Conservation (phyloP, 768 basidiomycete genomes). For the Coprinopsis marcescibilis region DNA sequence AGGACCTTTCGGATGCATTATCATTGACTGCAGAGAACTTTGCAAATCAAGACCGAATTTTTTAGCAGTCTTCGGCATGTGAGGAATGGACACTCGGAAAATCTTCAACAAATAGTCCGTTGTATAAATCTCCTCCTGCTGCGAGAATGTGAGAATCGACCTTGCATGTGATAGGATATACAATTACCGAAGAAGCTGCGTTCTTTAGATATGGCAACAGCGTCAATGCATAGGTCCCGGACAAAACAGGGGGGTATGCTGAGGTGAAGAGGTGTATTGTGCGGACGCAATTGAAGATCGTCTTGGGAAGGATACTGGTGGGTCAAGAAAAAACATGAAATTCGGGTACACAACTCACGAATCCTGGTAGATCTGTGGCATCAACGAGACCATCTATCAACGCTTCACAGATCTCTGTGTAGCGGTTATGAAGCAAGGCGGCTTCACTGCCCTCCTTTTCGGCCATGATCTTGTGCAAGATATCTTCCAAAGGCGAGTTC, state of each 20-base stretch:
- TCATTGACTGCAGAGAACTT: conserved; percentile 79
- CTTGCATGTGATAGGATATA: conserved; percentile 28
- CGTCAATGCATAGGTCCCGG: conserved; percentile 75
- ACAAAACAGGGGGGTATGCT: conserved; percentile 81
- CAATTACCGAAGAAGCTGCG: conserved; percentile 65
- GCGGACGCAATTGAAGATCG: conserved; percentile 76
- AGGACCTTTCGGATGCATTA: conserved; percentile 76
- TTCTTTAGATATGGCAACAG: conserved; percentile 89
- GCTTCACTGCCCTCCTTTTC: conserved; percentile 61
- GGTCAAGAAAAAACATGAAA: not conserved
- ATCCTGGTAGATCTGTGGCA: conserved; percentile 71
- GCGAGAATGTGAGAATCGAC: conserved; percentile 4
- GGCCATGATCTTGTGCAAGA: conserved; percentile 76
- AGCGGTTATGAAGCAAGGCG: conserved; percentile 53
- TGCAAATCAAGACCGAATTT: conserved; percentile 90
- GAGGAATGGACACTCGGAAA: conserved; percentile 77
- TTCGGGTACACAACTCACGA: conserved; percentile 40
- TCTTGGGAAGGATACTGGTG: conserved; percentile 41
- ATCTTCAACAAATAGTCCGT: conserved; percentile 87
- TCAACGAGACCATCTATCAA: conserved; percentile 89
- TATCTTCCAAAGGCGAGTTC: conserved; percentile 77
- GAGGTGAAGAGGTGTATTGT: conserved; percentile 80
- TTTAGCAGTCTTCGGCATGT: conserved; percentile 83
- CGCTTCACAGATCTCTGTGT: conserved; percentile 75
- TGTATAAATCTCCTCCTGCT: conserved; percentile 80